Evolutionary conservation across 768 basidiomycete species (phyloP), one percentile per base, ranked within the genome.

Genomic region (Mycena crocata): DNA sequence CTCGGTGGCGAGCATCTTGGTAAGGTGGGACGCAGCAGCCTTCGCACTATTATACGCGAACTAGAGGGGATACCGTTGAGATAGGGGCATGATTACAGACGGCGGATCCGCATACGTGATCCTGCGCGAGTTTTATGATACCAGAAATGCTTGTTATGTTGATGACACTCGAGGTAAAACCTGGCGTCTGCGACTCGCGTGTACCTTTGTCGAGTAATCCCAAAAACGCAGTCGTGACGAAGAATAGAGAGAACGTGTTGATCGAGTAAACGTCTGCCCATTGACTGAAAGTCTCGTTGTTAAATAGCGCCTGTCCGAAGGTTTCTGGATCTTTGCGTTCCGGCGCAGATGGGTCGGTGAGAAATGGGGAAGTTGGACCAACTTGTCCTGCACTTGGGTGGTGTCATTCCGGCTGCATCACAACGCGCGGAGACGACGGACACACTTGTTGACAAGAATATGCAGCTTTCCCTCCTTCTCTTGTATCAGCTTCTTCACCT

Each of bases 41-140:
- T 94, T 94, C 9, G 90, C 82, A 71, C 90, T 91, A 76, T 94
- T 94, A 76, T 94, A 94, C 31, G 85, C 87, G 74, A 94, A 94
- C 93, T 94, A 71, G 14, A 37, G 34, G 39, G 34, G 44, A 24
- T 4, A 45, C 21, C 5, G 5, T 17, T 1, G 10, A 35, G 28
- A 21, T 21, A n/a, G 23, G 13, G 19, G 14, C 30, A 37, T 23
- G 35, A 51, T 44, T 57, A 32, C 37, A 19, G 5, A 13, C 7
- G 50, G 31, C 31, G n/a, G 45, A 24, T 31, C 34, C 31, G 42
- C 90, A n/a, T 76, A 93, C 93, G 72, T 94, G 93, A 66, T 89
- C 85, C 75, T 94, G 93, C 1, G 91, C 86, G 24, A 93, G 64
- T 77, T 91, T 93, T 62, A 85, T 82, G 55, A 89, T 54, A 2